These are phyloP conservation scores for Prunus dulcis DNA, from an alignment of 306 rosid genomes.

Conservation along the genomic window DNA sequence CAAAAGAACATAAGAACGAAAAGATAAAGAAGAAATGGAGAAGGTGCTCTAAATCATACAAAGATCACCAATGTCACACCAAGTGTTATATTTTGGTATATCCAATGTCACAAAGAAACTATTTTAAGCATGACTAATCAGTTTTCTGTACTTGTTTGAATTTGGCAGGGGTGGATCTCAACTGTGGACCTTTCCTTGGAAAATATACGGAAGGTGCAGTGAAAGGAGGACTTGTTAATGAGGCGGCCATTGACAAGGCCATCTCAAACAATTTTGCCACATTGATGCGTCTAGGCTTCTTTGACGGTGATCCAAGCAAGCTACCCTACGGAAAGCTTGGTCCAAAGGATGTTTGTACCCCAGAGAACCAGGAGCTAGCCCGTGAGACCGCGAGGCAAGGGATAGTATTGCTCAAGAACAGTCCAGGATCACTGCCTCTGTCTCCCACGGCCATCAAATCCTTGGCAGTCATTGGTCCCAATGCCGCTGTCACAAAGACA, in stretches of 20 bases:
- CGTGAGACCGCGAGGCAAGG: conserved; percentile 97
- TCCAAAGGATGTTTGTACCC: conserved; percentile 94
- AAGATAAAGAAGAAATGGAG: no score
- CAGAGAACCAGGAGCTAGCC: conserved; percentile 62
- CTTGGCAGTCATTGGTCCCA: conserved; percentile 92
- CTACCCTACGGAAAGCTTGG: conserved; percentile 79
- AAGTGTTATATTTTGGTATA: no score
- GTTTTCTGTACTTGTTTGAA: neutral
- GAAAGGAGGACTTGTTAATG: conserved; percentile 69
- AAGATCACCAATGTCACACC: no score
- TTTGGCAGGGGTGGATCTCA: conserved; percentile 73
- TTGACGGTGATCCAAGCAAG: conserved; percentile 83
- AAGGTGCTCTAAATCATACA: no score
- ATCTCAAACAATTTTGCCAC: conserved; percentile 79
- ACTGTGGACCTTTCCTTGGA: conserved; percentile 76
- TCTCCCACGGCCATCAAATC: conserved; percentile 63
- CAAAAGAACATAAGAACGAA: no score
- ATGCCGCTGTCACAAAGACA: conserved; percentile 80
- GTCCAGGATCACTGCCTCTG: conserved; percentile 62
- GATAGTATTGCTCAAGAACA: conserved; percentile 84
- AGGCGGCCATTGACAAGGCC: conserved; percentile 68
- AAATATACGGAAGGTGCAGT: conserved; percentile 76
- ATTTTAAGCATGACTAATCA: no score
- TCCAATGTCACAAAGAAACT: no score
- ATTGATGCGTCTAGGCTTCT: conserved; percentile 89